Evolutionary conservation across 768 basidiomycete species (phyloP), one percentile per base, ranked within the genome.

Genomic region (Rhizopogon vinicolor): DNA sequence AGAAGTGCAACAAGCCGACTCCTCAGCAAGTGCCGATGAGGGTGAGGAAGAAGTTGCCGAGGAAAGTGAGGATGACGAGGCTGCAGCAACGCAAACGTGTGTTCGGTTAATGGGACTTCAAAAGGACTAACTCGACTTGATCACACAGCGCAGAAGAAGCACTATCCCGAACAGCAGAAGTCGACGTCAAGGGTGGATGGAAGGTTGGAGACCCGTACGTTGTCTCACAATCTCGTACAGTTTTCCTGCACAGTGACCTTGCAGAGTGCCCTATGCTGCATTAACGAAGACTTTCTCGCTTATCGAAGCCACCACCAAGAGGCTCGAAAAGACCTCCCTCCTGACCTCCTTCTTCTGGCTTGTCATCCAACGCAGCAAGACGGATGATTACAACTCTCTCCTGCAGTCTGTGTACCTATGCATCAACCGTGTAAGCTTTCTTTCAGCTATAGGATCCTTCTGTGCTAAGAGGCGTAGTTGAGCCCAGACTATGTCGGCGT

Each of bases 401-500:
- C 79, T 98, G 5, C 91, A 94, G 64, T 84, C 86, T 1, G 88
- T 99, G 2, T 99, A 99, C 65, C 79, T 99, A 1, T 98, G 97
- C 67, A 98, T 98, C 67, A 99, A 99, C 66, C 78, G 94, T 57
- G 94, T 98, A 67, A 52, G 22, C 14, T 49, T 12, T 25, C 12
- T 42, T 40, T 8, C 18, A 7, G 1, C 28, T 13, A 22, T 45
- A 28, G 3, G 14, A 3, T 18, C 41, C 56, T 50, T 58, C 19
- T 44, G 45, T 40, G 53, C 59, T 49, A 16, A 49, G 35, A 16
- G 33, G 29, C 48, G 44, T 53, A 98, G 95, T 69, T 98, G 54
- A 87, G 93, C 62, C 95, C 97, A 14, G 97, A 98, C 68, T 98
- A 98, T 69, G 77, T 91, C 56, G 95, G 96, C 29, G 78, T 98